Evolutionary conservation across 2,329 filamentous ascomycete genomes (phyloP).

Genomic region (Metarhizium album): DNA sequence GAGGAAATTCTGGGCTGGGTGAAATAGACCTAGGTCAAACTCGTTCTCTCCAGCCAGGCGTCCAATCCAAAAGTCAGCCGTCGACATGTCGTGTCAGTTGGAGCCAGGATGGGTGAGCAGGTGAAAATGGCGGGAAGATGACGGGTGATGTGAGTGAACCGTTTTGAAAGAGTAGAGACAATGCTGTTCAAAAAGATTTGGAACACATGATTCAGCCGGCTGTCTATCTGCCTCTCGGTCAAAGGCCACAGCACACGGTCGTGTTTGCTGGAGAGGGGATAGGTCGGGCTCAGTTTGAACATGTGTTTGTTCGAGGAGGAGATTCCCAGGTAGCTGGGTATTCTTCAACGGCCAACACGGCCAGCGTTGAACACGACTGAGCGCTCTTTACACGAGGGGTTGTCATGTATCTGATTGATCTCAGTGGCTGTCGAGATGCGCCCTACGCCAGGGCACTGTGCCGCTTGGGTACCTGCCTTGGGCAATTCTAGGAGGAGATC

Average conservation of each 20-base stretch:
- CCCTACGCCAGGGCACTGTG: background rate
- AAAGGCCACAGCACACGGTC: too few species aligned
- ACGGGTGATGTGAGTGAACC: background rate
- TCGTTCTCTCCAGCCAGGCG: background rate
- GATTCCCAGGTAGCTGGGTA: too few species aligned
- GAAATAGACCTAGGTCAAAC: conserved; percentile 1
- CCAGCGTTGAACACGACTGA: too few species aligned
- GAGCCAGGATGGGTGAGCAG: background rate
- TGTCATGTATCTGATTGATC: background rate
- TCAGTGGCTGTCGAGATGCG: background rate
- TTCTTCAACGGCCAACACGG: too few species aligned
- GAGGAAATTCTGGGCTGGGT: conserved; percentile 22
- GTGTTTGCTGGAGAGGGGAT: too few species aligned
- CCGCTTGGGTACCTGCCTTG: background rate
- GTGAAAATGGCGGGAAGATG: background rate
- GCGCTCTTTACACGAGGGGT: background rate
- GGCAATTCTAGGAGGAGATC: background rate
- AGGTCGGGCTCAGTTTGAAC: too few species aligned
- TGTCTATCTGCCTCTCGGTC: too few species aligned
- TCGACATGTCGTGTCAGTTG: background rate
- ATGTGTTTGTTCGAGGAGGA: too few species aligned
- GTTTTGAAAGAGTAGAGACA: background rate
- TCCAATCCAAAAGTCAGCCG: background rate
- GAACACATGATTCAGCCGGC: too few species aligned
- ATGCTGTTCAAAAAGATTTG: too few species aligned